A percentile compares a stretch with the other conserved stretches of the same genome.
Evolutionary conservation across 2,329 filamentous ascomycete genomes (phyloP).

Genomic region (Bipolaris victoriae): DNA sequence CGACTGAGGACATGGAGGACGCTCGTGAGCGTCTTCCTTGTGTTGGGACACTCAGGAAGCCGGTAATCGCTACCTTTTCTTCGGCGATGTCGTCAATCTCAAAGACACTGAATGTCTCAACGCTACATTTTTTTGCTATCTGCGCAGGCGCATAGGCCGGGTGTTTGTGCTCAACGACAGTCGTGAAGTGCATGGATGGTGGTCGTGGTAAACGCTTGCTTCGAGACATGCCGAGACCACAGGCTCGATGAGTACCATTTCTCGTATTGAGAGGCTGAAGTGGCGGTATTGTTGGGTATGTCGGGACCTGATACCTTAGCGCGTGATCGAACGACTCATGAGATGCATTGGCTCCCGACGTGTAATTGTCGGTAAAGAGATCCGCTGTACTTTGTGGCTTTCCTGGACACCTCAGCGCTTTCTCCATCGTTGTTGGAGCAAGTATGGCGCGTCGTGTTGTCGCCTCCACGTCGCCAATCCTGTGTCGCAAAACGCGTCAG

Average conservation of each 20-base stretch:
- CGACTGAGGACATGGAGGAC: constrained; percentile 9
- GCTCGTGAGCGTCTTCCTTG: constrained; percentile 6
- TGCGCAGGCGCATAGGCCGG: not conserved
- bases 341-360: not conserved
- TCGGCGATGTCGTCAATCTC: not conserved
- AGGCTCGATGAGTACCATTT: not conserved
- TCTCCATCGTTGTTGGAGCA: not conserved
- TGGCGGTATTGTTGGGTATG: constrained; percentile 1
- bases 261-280: not conserved
- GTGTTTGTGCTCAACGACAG: not conserved
- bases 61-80: not conserved
- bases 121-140: not conserved
- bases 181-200: constrained; percentile 1
- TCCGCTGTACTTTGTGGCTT: not conserved
- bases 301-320: not conserved
- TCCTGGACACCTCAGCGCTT: not conserved
- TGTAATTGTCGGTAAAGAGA: not conserved
- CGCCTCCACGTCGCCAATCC: not conserved
- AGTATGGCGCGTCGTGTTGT: not conserved
- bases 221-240: constrained; percentile 1
- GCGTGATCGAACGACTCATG: not conserved
- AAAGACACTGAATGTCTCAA: not conserved
- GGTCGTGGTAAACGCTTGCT: not conserved
- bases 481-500: constrained; percentile 1
- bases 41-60: not conserved